Percentiles rank a stretch among this genome's conserved stretches.
Conservation (phyloP, 345 rosid species). For the Populus nigra region DNA sequence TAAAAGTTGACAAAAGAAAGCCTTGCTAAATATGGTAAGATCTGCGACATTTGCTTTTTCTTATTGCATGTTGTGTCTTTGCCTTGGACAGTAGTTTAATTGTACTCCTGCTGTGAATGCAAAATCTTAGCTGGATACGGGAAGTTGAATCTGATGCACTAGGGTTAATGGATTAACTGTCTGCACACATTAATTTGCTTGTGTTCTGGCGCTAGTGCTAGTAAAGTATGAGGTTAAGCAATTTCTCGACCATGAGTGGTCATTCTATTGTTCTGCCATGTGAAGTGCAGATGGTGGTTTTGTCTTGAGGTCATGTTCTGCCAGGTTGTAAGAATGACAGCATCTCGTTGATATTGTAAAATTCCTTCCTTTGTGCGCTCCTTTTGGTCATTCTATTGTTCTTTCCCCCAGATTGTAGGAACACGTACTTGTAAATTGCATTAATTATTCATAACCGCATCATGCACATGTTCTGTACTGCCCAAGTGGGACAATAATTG, state of each 20-base stretch:
- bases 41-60: neutral
- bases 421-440: conserved; percentile 37
- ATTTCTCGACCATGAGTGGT: neutral
- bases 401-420: conserved; percentile 15
- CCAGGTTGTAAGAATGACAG: conserved; percentile 21
- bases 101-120: neutral
- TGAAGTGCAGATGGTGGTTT: conserved; percentile 1
- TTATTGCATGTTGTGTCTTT: neutral
- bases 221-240: conserved; percentile 6
- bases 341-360: conserved; percentile 34
- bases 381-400: neutral
- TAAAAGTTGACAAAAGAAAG: conserved; percentile 89
- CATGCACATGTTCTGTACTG: neutral
- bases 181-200: conserved; percentile 8
- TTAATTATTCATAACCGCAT: conserved; percentile 11
- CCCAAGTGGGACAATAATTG: neutral
- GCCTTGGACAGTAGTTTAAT: neutral
- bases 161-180: neutral
- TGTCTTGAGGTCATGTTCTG: conserved; percentile 10
- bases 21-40: conserved; percentile 56
- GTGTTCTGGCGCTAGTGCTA: conserved; percentile 10
- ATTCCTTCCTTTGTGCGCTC: conserved; percentile 1
- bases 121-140: neutral
- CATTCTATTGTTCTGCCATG: neutral
- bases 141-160: conserved; percentile 5